Base-by-base conservation (phyloP, 2,329 filamentous ascomycete genomes). In the Hyphodiscus sp. region DNA sequence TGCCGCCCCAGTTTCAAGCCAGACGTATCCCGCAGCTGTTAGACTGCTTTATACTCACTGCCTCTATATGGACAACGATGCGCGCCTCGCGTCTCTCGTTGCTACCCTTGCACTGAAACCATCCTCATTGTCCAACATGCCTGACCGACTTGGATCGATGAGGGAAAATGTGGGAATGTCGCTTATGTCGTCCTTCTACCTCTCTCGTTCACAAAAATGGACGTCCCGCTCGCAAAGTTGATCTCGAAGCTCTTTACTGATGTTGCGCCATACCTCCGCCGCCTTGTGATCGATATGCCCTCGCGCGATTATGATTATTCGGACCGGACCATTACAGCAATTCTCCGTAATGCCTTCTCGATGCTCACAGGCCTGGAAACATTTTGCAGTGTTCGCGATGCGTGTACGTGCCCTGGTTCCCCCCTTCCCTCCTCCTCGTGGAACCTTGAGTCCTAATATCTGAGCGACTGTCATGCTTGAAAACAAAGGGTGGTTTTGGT, bases 261-360 rank as follows among this genome's bases (percentile, higher is more conserved):
- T 53, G 65, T 74, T 29, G 67, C 67, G 47, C 59, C 63, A 19
- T 70, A 71, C 7, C 68, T 80, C 45, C 69, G 64, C 44, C 72
- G 73, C 19, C 68, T 80, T 7, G 68, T 78, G 46, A 69, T 79
- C 43, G 68, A 76, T 53, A 76, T 79, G 58, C 75, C 76, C 7
- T 71, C 78, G 45, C 67, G 71, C 20, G 64, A 77, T 16, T 69
- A 72, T 26, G 70, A 69, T 1, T 67, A 70, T 20, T 69, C 75
- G 29, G 74, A 78, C 52, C 33, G 4, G 63, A 45, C 67, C 70
- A 41, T 53, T 1, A 47, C 44, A 18, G 67, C 63, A 26, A 71
- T 70, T 4, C 68, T 79, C 8, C 70, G 71, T 11, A 68, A 73
- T n/a, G 76, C 74, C 0, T 76, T 79, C 52, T 62, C 67, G 58